A percentile compares a stretch with the other conserved stretches of the same genome.
Evolutionary conservation across 2,329 filamentous ascomycete genomes (phyloP).

Genomic region (Lachnellula suecica): DNA sequence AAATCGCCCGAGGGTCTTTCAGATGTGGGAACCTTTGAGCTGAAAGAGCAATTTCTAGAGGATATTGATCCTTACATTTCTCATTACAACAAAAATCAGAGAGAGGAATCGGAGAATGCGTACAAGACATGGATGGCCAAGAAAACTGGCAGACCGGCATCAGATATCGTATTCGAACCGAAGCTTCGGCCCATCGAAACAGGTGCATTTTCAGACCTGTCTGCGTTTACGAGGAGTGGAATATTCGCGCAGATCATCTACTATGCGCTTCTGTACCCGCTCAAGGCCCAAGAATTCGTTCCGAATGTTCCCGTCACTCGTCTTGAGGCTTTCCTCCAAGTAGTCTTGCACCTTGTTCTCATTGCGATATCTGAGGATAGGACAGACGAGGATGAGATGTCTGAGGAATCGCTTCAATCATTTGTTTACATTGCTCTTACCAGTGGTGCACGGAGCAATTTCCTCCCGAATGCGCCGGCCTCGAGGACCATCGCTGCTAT

Average conservation of each 20-base stretch:
- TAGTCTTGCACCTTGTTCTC: conserved; percentile 83
- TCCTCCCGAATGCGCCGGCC: conserved; percentile 53
- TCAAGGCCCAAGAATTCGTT: conserved; percentile 67
- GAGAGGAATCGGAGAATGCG: conserved; percentile 89
- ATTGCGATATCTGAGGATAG: conserved; percentile 84
- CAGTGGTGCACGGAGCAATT: conserved; percentile 60
- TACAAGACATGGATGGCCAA: conserved; percentile 87
- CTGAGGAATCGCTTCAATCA: conserved; percentile 53
- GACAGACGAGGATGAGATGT: conserved; percentile 51
- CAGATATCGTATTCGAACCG: conserved; percentile 91
- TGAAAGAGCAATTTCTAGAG: conserved; percentile 82
- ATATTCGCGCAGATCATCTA: conserved; percentile 90
- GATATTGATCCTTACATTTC: conserved; percentile 94
- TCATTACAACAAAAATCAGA: conserved; percentile 94
- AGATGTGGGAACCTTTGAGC: conserved; percentile 90
- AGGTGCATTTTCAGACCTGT: conserved; percentile 74
- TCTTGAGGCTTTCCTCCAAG: conserved; percentile 87
- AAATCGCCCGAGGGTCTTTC: conserved; percentile 87
- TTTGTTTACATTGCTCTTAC: conserved; percentile 73
- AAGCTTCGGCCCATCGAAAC: conserved; percentile 72
- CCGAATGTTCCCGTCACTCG: conserved; percentile 77
- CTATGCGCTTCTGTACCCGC: conserved; percentile 79
- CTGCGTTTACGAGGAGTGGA: conserved; percentile 78
- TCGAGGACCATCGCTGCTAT: conserved; percentile 64
- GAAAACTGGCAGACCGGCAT: conserved; percentile 75